These are phyloP conservation scores for Aspergillus sp. DNA, from an alignment of 2,329 filamentous ascomycete genomes.

Conservation along the genomic window DNA sequence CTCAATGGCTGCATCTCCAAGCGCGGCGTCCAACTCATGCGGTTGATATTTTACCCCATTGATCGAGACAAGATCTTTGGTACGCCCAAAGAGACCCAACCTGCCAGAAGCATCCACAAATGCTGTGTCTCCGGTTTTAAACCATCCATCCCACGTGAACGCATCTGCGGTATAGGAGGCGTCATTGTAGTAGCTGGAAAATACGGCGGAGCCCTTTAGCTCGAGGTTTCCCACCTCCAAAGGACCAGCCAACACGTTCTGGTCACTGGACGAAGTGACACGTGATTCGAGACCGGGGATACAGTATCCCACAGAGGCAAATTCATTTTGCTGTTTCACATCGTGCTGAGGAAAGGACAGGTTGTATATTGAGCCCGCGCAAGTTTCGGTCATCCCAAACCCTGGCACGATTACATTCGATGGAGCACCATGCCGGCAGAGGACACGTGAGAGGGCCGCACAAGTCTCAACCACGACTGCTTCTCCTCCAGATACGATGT, in stretches of 20 bases:
- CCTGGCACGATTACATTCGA: constrained; percentile 30
- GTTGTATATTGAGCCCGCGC: constrained; percentile 41
- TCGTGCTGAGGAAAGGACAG: constrained; percentile 35
- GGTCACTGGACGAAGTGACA: constrained; percentile 5
- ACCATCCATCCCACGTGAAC: constrained; percentile 25
- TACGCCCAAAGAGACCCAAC: constrained; percentile 7
- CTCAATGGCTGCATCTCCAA: constrained; percentile 25
- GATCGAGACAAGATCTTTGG: constrained; percentile 39
- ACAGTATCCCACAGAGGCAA: constrained; percentile 12
- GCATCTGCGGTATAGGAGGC: constrained; percentile 13
- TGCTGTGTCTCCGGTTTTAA: constrained; percentile 17
- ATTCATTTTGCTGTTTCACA: constrained; percentile 9
- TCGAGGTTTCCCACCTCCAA: constrained; percentile 13
- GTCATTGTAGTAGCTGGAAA: constrained; percentile 25
- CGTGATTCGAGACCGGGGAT: constrained; percentile 15
- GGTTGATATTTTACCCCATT: constrained; percentile 39
- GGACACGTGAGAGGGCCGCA: constrained; percentile 25
- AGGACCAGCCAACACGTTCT: not conserved
- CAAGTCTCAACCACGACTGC: constrained; percentile 23
- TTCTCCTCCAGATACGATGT: constrained; percentile 31
- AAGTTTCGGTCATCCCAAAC: constrained; percentile 41
- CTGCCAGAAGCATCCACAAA: constrained; percentile 7
- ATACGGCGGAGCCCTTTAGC: constrained; percentile 15
- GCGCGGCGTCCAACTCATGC: constrained; percentile 28
- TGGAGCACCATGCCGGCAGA: constrained; percentile 20